A percentile compares a stretch with the other conserved stretches of the same genome.
Evolutionary conservation across 768 basidiomycete species (phyloP).

Genomic region (Panaeolus cyanescens): DNA sequence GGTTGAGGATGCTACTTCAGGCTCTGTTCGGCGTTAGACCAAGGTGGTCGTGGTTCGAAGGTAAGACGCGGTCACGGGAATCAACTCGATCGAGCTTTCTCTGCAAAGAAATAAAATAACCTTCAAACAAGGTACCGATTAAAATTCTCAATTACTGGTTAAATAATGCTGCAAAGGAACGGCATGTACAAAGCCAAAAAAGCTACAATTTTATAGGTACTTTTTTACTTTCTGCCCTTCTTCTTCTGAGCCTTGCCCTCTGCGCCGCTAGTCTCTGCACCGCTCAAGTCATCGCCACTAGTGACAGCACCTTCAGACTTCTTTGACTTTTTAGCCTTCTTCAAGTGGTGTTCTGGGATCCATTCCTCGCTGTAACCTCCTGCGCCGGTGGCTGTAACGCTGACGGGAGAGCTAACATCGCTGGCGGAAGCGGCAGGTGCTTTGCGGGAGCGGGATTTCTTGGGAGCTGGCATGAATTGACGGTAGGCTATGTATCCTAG

Average conservation of each 20-base stretch:
- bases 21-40: no score
- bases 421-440: slow-evolving; percentile 30
- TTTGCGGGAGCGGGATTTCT: slow-evolving; percentile 55
- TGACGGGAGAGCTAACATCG: slow-evolving; percentile 52
- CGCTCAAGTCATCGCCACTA: slow-evolving; percentile 70
- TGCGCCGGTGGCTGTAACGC: slow-evolving; percentile 62
- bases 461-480: slow-evolving; percentile 64
- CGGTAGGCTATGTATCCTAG: slow-evolving; percentile 65
- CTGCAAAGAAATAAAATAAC: no score
- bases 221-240: slow-evolving; percentile 45
- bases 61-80: no score
- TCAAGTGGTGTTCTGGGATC: slow-evolving; percentile 90
- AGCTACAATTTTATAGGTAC: no score
- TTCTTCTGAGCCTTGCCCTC: slow-evolving; percentile 64
- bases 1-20: no score
- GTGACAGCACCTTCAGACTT: slow-evolving; percentile 47
- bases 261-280: slow-evolving; percentile 61
- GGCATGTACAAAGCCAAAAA: no score
- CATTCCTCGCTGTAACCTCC: slow-evolving; percentile 85
- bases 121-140: neutral
- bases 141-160: neutral
- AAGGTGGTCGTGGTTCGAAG: neutral
- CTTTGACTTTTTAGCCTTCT: slow-evolving; percentile 56
- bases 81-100: no score
- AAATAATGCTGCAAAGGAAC: no score